These are phyloP conservation scores for Phytopythium litorale DNA, from an alignment of 352 stramenopile genomes.

Conservation along the genomic window DNA sequence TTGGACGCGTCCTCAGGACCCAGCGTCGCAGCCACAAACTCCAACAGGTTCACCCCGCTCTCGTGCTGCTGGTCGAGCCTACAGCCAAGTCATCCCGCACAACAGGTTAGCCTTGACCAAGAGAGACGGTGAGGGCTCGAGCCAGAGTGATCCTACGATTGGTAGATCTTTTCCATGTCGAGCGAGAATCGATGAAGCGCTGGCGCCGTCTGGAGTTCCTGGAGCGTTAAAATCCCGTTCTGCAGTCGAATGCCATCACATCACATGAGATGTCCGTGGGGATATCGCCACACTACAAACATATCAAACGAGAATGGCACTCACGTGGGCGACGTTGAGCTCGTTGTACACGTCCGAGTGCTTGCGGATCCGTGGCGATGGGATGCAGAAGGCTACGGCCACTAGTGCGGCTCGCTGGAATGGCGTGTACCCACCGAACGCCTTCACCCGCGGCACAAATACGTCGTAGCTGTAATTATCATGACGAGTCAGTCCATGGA, in stretches of 20 bases:
- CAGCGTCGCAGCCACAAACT: conserved; percentile 75
- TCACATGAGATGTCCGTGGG: neutral
- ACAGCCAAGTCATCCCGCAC: too few species aligned
- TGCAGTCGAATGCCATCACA: conserved; percentile 7
- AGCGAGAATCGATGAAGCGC: conserved; percentile 54
- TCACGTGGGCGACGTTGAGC: conserved; percentile 66
- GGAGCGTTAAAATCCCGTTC: conserved; percentile 67
- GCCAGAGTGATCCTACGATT: conserved; percentile 27
- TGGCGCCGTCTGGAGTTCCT: conserved; percentile 51
- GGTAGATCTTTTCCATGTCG: conserved; percentile 61
- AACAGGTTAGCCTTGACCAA: too few species aligned
- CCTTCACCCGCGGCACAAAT: conserved; percentile 59
- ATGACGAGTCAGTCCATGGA: neutral
- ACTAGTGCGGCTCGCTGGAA: conserved; percentile 60
- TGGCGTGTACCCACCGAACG: conserved; percentile 63
- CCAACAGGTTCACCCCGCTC: conserved; percentile 69
- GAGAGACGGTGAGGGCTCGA: neutral
- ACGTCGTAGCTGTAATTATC: conserved; percentile 37
- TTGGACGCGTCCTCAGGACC: conserved; percentile 53
- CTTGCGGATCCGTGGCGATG: conserved; percentile 41
- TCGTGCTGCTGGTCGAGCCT: conserved; percentile 75
- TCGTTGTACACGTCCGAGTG: conserved; percentile 77
- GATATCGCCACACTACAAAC: neutral
- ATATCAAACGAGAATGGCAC: conserved; percentile 2
- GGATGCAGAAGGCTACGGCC: conserved; percentile 68